A percentile compares a stretch with the other conserved stretches of the same genome.
These are phyloP conservation scores for Phytophthora fragariaefolia DNA, from an alignment of 352 stramenopile species.

Conservation along the genomic window DNA sequence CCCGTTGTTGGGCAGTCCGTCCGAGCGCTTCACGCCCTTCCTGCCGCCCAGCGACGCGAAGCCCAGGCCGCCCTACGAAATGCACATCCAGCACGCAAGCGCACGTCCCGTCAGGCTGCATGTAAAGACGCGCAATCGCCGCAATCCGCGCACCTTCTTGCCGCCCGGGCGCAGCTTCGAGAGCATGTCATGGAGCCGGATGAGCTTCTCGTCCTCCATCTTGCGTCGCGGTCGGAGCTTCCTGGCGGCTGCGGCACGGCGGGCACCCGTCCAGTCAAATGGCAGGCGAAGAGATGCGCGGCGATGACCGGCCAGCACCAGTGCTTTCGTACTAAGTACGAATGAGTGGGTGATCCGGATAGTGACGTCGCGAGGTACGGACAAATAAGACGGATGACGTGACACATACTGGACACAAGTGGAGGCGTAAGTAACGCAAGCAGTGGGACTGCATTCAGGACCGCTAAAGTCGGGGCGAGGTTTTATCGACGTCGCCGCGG, in stretches of 20 bases:
- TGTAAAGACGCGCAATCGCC: constrained; percentile 29
- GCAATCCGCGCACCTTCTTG: constrained; percentile 57
- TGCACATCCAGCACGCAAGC: constrained; percentile 1
- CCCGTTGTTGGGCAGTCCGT: constrained; percentile 81
- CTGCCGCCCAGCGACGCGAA: constrained; percentile 59
- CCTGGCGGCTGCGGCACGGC: not conserved
- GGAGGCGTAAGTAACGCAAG: constrained; percentile 11
- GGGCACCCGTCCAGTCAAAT: constrained; percentile 2
- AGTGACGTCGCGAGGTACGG: constrained; percentile 1
- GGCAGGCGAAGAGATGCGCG: constrained; percentile 10
- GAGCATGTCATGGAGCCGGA: constrained; percentile 87
- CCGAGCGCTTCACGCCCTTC: constrained; percentile 67
- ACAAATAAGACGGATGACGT: constrained; percentile 10
- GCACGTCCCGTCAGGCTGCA: not conserved
- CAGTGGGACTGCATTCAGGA: not conserved
- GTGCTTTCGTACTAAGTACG: too few relatives aligned
- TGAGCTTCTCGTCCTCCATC: constrained; percentile 89
- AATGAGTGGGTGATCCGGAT: not conserved
- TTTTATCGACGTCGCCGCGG: constrained; percentile 11
- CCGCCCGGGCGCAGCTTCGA: constrained; percentile 82
- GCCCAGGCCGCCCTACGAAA: constrained; percentile 69
- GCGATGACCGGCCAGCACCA: constrained; percentile 16
- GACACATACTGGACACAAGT: not conserved
- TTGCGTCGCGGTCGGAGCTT: not conserved
- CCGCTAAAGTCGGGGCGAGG: constrained; percentile 19